Evolutionary conservation across 352 stramenopile species (phyloP).

Genomic region (Globisporangium middletonii): DNA sequence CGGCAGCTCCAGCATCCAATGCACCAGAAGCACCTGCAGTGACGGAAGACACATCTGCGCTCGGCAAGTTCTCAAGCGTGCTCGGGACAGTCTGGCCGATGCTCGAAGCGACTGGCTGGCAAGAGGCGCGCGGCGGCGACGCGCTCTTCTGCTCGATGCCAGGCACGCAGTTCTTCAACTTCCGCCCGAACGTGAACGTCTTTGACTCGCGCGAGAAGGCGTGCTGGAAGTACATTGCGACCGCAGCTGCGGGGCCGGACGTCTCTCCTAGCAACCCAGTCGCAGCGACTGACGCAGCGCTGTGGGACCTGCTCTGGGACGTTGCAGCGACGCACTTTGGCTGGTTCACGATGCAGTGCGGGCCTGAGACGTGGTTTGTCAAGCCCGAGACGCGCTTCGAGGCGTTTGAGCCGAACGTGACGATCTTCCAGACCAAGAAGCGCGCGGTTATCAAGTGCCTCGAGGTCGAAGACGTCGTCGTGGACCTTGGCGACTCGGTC

Average conservation of each 20-base stretch:
- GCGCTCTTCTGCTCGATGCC: slow-evolving; percentile 74
- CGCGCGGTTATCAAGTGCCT: slow-evolving; percentile 62
- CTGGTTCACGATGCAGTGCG: slow-evolving; percentile 73
- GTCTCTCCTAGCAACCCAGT: background rate
- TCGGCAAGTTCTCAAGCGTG: slow-evolving; percentile 35
- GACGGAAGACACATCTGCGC: slow-evolving; percentile 14
- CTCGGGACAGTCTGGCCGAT: slow-evolving; percentile 40
- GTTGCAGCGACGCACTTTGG: slow-evolving; percentile 51
- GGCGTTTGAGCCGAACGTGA: slow-evolving; percentile 69
- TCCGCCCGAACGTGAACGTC: slow-evolving; percentile 77
- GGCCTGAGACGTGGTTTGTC: slow-evolving; percentile 68
- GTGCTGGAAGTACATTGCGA: slow-evolving; percentile 72
- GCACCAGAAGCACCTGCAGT: background rate
- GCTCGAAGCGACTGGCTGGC: slow-evolving; percentile 51
- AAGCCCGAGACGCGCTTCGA: slow-evolving; percentile 65
- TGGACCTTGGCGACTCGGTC: slow-evolving; percentile 64
- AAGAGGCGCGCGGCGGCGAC: slow-evolving; percentile 49
- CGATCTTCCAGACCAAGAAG: slow-evolving; percentile 79
- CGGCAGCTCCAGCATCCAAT: background rate
- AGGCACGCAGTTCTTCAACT: slow-evolving; percentile 75
- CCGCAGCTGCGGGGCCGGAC: slow-evolving; percentile 20
- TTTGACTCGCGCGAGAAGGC: slow-evolving; percentile 75
- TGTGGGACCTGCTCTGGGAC: slow-evolving; percentile 66
- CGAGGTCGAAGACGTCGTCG: slow-evolving; percentile 34
- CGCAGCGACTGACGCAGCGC: slow-evolving; percentile 13